Base-by-base conservation (phyloP, 2,329 filamentous ascomycete genomes). In the Hypoxylon sp. region DNA sequence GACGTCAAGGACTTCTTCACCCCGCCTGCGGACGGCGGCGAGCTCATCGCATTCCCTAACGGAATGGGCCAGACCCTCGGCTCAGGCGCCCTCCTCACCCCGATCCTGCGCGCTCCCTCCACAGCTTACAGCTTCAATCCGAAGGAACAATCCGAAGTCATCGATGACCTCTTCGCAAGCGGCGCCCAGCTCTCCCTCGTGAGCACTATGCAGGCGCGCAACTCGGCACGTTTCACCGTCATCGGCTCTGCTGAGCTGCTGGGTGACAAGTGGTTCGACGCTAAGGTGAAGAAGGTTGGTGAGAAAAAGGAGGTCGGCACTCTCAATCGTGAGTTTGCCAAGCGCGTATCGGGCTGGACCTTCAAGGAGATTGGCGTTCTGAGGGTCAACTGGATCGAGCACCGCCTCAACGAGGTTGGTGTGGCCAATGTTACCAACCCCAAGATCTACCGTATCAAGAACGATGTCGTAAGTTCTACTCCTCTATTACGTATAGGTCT, bases 61-160 rank as follows among this genome's bases (percentile, higher is more conserved):
- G 89, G 89, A 53, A 87, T 93, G 60, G 94, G 92, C 73, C 95
- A 97, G 79, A 85, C 87, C 54, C 86, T 99, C 49, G 94, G 95
- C 71, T 86, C 90, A 70, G 86, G 91, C 72, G 87, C 92, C 54
- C 87, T 97, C 18, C 83, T 98, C 58, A 86, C 90, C 16, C 93
- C 96, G 14, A 87, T 99, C 70, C 81, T 99, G 62, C 90, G 90
- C 72, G 95, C 93, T 46, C 91, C 93, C 18, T 82, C 85, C 71
- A 97, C 93, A 8, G 92, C 94, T 66, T 99, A 99, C 83, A 92
- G 89, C 79, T 97, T 97, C 85, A 95, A 96, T 80, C 90, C 93
- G 57, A 96, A 96, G 84, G 93, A 97, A 68, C 92, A 97, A 75
- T 78, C 82, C 40, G 87, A 88, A 49, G 80, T 80, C 4, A 83